phyloP scores from a whole-genome alignment of 768 basidiomycete species.

The Tulasnella calospora region DNA sequence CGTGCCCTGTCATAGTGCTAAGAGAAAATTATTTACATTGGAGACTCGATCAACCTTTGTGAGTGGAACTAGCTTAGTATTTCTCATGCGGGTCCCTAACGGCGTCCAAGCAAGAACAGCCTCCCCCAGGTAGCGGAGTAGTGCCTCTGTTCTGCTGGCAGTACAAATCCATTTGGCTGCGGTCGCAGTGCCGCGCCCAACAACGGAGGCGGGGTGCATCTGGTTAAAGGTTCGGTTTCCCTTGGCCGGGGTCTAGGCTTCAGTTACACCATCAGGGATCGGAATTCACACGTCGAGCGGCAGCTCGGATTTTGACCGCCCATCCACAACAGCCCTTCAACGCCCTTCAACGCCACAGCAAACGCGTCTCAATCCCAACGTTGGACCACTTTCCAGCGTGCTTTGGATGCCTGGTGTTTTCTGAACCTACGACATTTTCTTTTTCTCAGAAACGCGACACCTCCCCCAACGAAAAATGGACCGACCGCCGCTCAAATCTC shows the following conservation, averaged over 20 bases:
- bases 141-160: not conserved
- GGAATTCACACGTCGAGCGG: not conserved
- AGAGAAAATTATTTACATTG: too few species aligned
- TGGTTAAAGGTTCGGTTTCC: not conserved
- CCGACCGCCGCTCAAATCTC: constrained; percentile 28
- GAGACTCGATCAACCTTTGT: too few species aligned
- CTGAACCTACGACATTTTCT: not conserved
- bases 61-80: too few species aligned
- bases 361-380: not conserved
- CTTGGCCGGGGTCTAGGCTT: not conserved
- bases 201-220: not conserved
- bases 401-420: not conserved
- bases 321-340: not conserved
- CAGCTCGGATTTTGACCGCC: constrained; percentile 7
- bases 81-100: too few species aligned
- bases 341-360: not conserved
- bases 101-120: not conserved
- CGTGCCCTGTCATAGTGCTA: too few species aligned
- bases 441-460: not conserved
- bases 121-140: not conserved
- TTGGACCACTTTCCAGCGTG: not conserved
- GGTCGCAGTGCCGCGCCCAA: not conserved
- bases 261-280: not conserved
- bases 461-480: constrained; percentile 12
- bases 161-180: not conserved